Evolutionary conservation across 2,329 filamentous ascomycete species (phyloP).

Genomic region (Epichloe glyceriae): DNA sequence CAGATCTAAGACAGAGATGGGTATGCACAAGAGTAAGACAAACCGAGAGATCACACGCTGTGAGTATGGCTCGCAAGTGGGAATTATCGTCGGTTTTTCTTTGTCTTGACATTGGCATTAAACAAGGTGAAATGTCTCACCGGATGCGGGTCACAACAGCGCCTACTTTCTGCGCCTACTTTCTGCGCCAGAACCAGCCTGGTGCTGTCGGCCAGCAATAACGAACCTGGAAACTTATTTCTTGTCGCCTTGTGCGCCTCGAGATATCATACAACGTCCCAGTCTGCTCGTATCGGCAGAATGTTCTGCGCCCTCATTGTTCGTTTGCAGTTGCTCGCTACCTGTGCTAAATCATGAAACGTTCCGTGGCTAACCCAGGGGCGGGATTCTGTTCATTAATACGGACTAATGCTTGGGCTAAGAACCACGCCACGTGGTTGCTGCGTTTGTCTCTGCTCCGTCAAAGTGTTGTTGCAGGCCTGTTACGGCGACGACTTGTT

Average conservation of each 20-base stretch:
- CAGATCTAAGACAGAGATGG: neutral
- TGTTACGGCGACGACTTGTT: no score
- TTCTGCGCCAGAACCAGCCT: neutral
- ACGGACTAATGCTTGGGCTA: no score
- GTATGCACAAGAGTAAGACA: neutral
- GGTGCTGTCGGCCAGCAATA: neutral
- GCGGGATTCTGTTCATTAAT: no score
- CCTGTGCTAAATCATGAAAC: no score
- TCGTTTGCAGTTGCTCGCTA: neutral
- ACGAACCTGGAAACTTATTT: neutral
- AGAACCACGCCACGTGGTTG: no score
- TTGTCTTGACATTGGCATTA: neutral
- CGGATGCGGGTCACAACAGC: constrained; percentile 1
- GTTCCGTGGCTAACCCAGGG: neutral
- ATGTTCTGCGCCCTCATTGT: neutral
- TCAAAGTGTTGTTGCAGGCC: no score
- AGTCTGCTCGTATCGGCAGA: neutral
- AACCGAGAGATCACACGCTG: neutral
- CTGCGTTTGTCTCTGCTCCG: neutral
- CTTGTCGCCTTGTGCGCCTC: neutral
- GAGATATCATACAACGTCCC: neutral
- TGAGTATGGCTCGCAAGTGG: neutral
- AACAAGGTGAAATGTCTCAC: neutral
- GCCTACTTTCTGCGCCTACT: neutral
- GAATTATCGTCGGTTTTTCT: neutral